phyloP scores from a whole-genome alignment of 75 land plant genomes.

The Sequoiadendron giganteum region DNA sequence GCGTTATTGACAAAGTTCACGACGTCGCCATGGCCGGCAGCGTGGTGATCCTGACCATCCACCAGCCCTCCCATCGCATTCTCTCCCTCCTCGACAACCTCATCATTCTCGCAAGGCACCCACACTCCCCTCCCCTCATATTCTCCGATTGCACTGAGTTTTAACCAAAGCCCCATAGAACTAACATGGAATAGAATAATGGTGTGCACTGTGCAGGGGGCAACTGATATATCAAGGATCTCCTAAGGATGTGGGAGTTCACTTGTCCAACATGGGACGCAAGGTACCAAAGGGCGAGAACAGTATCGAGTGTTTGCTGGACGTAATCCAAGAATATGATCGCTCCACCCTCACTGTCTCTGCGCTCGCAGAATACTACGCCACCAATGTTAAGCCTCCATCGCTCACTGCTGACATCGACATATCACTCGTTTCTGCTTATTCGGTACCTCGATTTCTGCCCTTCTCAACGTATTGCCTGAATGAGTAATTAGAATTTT shows the following conservation, averaged over 20 bases:
- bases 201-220: constrained; percentile 18
- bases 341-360: constrained; percentile 44
- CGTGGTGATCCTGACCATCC: constrained; percentile 72
- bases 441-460: neutral
- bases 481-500: no score
- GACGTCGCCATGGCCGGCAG: constrained; percentile 67
- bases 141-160: neutral
- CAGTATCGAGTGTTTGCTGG: constrained; percentile 54
- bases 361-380: constrained; percentile 37
- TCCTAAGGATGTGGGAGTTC: constrained; percentile 38
- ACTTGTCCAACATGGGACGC: constrained; percentile 40
- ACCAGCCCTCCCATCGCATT: constrained; percentile 72
- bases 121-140: neutral
- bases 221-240: constrained; percentile 61
- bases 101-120: constrained; percentile 47
- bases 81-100: constrained; percentile 55
- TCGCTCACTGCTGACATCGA: constrained; percentile 13
- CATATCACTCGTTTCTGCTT: constrained; percentile 5
- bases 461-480: no score
- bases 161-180: neutral
- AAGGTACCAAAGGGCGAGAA: constrained; percentile 58
- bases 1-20: constrained; percentile 65
- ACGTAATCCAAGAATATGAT: constrained; percentile 61
- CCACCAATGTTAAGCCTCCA: constrained; percentile 45
- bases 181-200: neutral